Conservation (phyloP, 2,329 filamentous ascomycete genomes). For the Geosmithia putterillii region DNA sequence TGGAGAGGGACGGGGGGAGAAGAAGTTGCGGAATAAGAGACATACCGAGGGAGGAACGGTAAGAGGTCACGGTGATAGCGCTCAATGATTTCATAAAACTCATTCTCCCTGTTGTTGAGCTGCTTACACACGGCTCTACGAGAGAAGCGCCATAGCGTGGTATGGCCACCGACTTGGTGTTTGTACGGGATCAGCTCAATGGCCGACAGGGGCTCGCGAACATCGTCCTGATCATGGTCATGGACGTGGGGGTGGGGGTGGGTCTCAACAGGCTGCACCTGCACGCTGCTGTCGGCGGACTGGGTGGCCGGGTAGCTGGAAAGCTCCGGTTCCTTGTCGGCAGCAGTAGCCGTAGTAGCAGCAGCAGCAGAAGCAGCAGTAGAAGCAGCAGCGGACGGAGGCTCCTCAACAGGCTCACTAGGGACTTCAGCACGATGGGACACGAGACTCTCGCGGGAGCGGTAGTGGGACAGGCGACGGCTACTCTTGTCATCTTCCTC, state of each 20-base stretch:
- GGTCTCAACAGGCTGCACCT: slow-evolving; percentile 14
- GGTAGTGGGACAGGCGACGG: slow-evolving; percentile 9
- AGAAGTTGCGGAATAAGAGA: slow-evolving; percentile 5
- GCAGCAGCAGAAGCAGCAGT: too few relatives aligned
- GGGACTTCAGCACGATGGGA: slow-evolving; percentile 17
- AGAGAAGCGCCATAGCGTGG: slow-evolving; percentile 91
- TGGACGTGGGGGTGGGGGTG: slow-evolving; percentile 33
- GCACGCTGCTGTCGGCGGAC: slow-evolving; percentile 19
- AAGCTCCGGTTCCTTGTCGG: slow-evolving; percentile 29
- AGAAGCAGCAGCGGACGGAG: too few relatives aligned
- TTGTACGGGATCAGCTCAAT: slow-evolving; percentile 95
- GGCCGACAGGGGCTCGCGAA: slow-evolving; percentile 62
- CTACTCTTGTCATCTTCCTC: slow-evolving; percentile 10
- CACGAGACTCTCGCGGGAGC: slow-evolving; percentile 15
- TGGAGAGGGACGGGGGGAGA: slow-evolving; percentile 3
- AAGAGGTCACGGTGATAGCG: slow-evolving; percentile 79
- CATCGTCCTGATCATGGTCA: slow-evolving; percentile 32
- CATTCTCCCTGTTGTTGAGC: slow-evolving; percentile 94
- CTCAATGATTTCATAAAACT: slow-evolving; percentile 97
- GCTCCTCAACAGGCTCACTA: slow-evolving; percentile 22
- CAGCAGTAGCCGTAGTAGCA: too few relatives aligned
- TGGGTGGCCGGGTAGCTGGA: slow-evolving; percentile 12
- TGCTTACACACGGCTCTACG: slow-evolving; percentile 94
- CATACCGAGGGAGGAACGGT: slow-evolving; percentile 76
- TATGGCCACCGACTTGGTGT: slow-evolving; percentile 95